Evolutionary conservation across 768 basidiomycete genomes (phyloP).

Genomic region (Cyathus striatus): DNA sequence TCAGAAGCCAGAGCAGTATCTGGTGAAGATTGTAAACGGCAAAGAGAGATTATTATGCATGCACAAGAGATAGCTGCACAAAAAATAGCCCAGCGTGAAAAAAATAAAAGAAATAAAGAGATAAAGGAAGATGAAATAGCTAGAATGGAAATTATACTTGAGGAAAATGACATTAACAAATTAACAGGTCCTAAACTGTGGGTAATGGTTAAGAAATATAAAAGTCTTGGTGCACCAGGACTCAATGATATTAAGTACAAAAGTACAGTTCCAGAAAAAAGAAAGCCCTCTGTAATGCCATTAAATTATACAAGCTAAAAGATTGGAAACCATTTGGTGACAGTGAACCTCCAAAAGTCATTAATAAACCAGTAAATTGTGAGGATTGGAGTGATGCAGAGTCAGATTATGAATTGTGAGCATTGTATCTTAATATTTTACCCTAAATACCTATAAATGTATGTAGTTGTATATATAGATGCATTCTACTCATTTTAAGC

Average conservation of each 20-base stretch:
- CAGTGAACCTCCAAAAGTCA: too few species aligned
- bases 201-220: conserved; percentile 7
- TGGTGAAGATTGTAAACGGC: conserved; percentile 5
- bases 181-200: conserved; percentile 4
- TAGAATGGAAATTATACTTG: conserved; percentile 2
- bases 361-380: too few species aligned
- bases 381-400: too few species aligned
- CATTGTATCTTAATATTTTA: too few species aligned
- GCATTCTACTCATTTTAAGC: too few species aligned
- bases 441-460: too few species aligned
- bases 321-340: too few species aligned
- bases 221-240: conserved; percentile 7
- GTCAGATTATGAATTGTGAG: too few species aligned
- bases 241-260: background rate
- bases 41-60: conserved; percentile 1
- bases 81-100: conserved; percentile 2
- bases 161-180: conserved; percentile 2
- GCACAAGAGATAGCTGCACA: conserved; percentile 3
- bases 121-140: conserved; percentile 4
- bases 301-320: too few species aligned
- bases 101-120: conserved; percentile 1
- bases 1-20: background rate
- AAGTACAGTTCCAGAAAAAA: too few species aligned
- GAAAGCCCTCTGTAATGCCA: too few species aligned
- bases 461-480: too few species aligned